phyloP scores from a whole-genome alignment of 768 basidiomycete genomes.

The Thelephora ganbajun region DNA sequence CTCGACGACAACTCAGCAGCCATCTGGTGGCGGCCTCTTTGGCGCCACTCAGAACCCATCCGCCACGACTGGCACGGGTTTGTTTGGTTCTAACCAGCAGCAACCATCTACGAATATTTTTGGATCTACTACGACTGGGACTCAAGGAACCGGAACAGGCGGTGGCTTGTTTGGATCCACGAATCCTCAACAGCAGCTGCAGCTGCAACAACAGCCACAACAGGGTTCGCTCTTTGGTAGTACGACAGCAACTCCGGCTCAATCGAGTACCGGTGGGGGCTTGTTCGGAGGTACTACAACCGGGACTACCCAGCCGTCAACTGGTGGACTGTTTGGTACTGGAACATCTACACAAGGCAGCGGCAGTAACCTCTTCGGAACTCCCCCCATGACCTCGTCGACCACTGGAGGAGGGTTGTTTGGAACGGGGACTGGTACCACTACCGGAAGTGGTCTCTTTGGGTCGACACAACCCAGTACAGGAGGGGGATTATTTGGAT shows the following conservation, averaged over 20 bases:
- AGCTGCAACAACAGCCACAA: constrained; percentile 9
- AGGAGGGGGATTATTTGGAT: constrained; percentile 10
- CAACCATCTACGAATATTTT: background rate
- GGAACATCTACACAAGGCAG: no score
- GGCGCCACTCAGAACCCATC: constrained; percentile 10
- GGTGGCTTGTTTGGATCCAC: constrained; percentile 18
- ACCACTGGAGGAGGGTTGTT: constrained; percentile 5
- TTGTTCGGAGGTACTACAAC: constrained; percentile 12
- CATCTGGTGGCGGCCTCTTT: constrained; percentile 15
- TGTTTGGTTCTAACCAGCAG: constrained; percentile 14
- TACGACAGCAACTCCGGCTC: background rate
- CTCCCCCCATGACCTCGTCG: no score
- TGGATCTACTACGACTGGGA: no score
- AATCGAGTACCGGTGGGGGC: constrained; percentile 7
- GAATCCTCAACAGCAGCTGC: constrained; percentile 8
- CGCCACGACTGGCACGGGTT: constrained; percentile 9
- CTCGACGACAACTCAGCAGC: background rate
- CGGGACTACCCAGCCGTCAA: constrained; percentile 5
- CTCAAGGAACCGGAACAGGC: constrained; percentile 6
- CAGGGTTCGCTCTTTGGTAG: background rate
- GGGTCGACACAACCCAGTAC: constrained; percentile 8
- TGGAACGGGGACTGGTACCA: constrained; percentile 4
- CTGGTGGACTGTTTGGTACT: constrained; percentile 16
- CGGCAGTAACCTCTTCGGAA: no score
- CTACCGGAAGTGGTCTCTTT: constrained; percentile 10